Evolutionary conservation across 176 grass and related monocot genomes (phyloP), one percentile per base, ranked within the genome.

Genomic region (Oryza nivara): DNA sequence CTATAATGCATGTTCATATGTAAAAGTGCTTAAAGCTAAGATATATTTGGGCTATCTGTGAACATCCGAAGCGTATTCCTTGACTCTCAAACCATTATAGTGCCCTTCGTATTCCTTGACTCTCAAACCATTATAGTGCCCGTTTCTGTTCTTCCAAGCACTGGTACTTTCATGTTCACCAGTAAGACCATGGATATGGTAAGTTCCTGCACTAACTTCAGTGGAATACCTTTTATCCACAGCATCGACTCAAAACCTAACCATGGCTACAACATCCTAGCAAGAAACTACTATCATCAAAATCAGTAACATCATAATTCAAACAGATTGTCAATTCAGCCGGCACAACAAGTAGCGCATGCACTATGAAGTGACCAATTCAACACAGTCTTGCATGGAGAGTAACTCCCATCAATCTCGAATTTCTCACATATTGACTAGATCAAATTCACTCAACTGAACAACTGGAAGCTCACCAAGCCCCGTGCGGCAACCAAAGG

Each of bases 161-260:
- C 2, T 63, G 63, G 15, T 12, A 16, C 23, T 35, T 78, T 30
- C 43, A 76, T 83, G 63, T 56, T 73, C 41, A 36, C 35, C 35
- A 36, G 35, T 7, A 54, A 69, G 9, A 74, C 35, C 10, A 30
- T 74, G 19, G 51, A 17, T 68, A 51, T 13, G 71, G 47, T 25
- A 45, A 78, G 49, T 69, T 68, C 67, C 30, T 70, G 13, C 45
- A 25, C 51, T 28, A 74, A 32, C 61, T 79, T 86, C 74, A 64
- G 73, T 7, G 35, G 20, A 16, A 16, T 79, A 3, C 17, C 13
- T 35, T 23, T 67, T 47, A 67, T 35, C 58, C 7, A 64, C 13
- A 41, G 75, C 60, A 79, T 60, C 60, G 3, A 56, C 61, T 54
- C 56, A 58, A 34, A 67, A 73, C 69, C 9, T 23, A 17, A 22